phyloP scores from a whole-genome alignment of 768 basidiomycete species.

The Lactifluus echinatus region DNA sequence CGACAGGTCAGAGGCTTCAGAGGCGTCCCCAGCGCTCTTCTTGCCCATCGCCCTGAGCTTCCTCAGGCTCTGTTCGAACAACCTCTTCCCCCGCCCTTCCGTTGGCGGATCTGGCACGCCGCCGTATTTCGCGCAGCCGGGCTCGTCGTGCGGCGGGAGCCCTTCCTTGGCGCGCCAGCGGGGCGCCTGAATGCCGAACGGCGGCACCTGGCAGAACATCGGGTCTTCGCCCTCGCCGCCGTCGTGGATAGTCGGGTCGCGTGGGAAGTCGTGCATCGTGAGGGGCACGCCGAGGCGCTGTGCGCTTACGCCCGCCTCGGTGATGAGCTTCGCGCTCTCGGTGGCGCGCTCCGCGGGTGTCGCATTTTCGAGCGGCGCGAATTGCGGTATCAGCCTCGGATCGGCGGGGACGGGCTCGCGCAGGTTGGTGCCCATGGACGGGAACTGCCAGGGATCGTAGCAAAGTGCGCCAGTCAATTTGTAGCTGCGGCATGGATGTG shows the following conservation, averaged over 20 bases:
- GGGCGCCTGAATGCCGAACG: conserved; percentile 1
- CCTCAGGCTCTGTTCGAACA: no score
- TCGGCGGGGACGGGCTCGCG: conserved; percentile 15
- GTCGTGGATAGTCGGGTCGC: not conserved
- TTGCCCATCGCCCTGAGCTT: no score
- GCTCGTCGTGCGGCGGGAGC: not conserved
- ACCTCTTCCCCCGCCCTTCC: not conserved
- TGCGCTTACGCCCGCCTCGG: conserved; percentile 7
- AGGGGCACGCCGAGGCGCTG: conserved; percentile 5
- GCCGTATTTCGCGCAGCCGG: not conserved
- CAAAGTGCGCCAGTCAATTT: conserved; percentile 6
- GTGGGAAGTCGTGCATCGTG: conserved; percentile 9
- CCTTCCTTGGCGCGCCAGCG: conserved; percentile 10
- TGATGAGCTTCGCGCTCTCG: conserved; percentile 3
- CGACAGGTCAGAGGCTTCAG: no score
- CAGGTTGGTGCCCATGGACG: conserved; percentile 13
- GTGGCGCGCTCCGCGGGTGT: not conserved
- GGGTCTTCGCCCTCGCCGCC: not conserved
- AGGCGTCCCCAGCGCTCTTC: no score
- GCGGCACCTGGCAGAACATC: not conserved
- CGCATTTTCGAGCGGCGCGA: not conserved
- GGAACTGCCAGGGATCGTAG: conserved; percentile 3
- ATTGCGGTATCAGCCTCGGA: conserved; percentile 2
- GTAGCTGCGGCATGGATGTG: not conserved
- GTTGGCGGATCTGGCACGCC: not conserved